A percentile compares a stretch with the other conserved stretches of the same genome.
These are phyloP conservation scores for Pseudocercospora fijiensis DNA, from an alignment of 2,329 filamentous ascomycete species.

Conservation along the genomic window DNA sequence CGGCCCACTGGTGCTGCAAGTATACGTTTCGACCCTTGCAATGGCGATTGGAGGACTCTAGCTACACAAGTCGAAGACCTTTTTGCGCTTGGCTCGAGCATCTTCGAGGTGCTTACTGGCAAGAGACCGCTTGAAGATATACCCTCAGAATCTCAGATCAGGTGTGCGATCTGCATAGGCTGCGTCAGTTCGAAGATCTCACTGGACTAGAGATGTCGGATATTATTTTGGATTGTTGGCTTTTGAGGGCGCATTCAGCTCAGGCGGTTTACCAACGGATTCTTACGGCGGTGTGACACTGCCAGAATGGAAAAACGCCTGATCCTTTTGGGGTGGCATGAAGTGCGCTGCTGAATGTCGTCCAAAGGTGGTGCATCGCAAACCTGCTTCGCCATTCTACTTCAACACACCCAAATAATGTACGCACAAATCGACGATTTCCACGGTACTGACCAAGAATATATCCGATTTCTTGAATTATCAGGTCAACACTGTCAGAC, in stretches of 20 bases:
- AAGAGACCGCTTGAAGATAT: slow-evolving; percentile 1
- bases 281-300: not conserved
- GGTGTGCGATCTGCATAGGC: not conserved
- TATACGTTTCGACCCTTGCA: not conserved
- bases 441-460: too few species aligned
- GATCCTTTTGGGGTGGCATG: too few species aligned
- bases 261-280: slow-evolving; percentile 2
- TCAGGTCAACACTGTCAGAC: too few species aligned
- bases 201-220: slow-evolving; percentile 5
- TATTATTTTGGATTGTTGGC: slow-evolving; percentile 2
- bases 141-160: slow-evolving; percentile 1
- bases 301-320: too few species aligned
- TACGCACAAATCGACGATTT: too few species aligned
- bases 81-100: slow-evolving; percentile 11
- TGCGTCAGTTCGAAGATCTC: slow-evolving; percentile 1
- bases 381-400: too few species aligned
- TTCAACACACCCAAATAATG: too few species aligned
- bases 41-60: slow-evolving; percentile 1
- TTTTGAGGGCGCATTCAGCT: slow-evolving; percentile 4
- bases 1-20: slow-evolving; percentile 2
- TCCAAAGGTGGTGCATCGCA: too few species aligned
- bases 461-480: too few species aligned
- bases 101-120: slow-evolving; percentile 3
- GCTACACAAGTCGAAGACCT: not conserved
- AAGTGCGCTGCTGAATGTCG: too few species aligned